phyloP scores from a whole-genome alignment of 2,329 filamentous ascomycete species.

The Acrocalymma vagum region DNA sequence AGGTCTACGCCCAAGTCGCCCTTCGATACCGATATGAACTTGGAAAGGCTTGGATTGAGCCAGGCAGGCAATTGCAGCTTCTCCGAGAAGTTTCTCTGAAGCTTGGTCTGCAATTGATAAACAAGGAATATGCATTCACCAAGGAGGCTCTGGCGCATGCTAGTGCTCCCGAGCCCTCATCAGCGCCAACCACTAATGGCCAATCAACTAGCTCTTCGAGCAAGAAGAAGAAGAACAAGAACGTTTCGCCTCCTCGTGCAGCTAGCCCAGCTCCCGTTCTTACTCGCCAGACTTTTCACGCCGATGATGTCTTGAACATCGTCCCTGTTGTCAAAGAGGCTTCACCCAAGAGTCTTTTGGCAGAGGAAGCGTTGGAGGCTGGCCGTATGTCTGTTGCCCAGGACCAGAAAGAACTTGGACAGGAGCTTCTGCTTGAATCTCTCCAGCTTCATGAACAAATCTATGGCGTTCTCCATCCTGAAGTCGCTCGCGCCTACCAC shows the following conservation, averaged over 20 bases:
- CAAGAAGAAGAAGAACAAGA: constrained; percentile 67
- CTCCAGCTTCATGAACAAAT: constrained; percentile 97
- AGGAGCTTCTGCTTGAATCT: constrained; percentile 95
- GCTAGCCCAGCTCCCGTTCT: constrained; percentile 55
- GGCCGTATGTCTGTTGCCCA: constrained; percentile 96
- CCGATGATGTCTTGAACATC: constrained; percentile 89
- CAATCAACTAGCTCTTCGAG: constrained; percentile 38
- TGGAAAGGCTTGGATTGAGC: constrained; percentile 70
- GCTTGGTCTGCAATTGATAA: constrained; percentile 86
- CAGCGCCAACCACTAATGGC: constrained; percentile 48
- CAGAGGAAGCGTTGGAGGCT: constrained; percentile 94
- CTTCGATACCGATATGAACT: constrained; percentile 82
- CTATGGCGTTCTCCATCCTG: constrained; percentile 95
- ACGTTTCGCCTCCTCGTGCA: constrained; percentile 57
- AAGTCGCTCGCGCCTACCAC: constrained; percentile 95
- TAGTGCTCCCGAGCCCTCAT: constrained; percentile 20
- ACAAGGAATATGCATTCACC: constrained; percentile 77
- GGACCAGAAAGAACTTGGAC: constrained; percentile 92
- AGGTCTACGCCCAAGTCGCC: constrained; percentile 75
- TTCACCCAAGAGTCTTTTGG: constrained; percentile 85
- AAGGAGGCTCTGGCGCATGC: constrained; percentile 39
- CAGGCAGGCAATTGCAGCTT: constrained; percentile 79
- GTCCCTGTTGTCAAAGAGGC: constrained; percentile 97
- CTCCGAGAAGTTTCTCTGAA: constrained; percentile 90
- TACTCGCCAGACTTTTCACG: constrained; percentile 71